A percentile compares a stretch with the other conserved stretches of the same genome.
These are phyloP conservation scores for Sporisorium iseilematis-ciliati DNA, from an alignment of 1,284 basidiomycete species.

Conservation along the genomic window DNA sequence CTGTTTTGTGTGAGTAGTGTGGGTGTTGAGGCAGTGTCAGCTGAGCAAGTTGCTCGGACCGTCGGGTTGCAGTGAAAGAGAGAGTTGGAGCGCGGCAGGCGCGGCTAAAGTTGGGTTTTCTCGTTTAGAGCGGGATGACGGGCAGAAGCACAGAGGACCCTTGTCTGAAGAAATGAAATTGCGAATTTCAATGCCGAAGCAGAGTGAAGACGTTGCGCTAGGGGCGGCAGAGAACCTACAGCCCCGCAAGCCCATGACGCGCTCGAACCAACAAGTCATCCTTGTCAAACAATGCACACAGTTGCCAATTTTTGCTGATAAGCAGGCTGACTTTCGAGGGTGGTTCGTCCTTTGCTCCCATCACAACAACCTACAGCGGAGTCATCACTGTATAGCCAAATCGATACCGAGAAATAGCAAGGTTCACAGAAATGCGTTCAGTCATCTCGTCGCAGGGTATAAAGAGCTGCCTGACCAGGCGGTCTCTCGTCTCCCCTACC, in stretches of 20 bases:
- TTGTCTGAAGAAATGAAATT: background rate
- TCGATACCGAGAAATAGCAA: too few relatives aligned
- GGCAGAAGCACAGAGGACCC: background rate
- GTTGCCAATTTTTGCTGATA: too few relatives aligned
- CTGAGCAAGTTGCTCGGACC: background rate
- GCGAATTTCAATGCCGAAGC: background rate
- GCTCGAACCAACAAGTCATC: background rate
- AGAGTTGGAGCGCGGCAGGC: background rate
- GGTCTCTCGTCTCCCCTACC: constrained; percentile 1
- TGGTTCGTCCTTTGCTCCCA: too few relatives aligned
- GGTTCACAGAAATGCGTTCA: constrained; percentile 15
- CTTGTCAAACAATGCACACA: too few relatives aligned
- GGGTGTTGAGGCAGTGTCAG: background rate
- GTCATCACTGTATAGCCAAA: too few relatives aligned
- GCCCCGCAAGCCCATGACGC: constrained; percentile 9
- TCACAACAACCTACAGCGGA: too few relatives aligned
- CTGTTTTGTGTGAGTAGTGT: background rate
- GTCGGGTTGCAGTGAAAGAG: too few relatives aligned
- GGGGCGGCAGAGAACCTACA: constrained; percentile 9
- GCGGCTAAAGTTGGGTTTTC: background rate
- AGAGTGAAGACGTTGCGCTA: background rate
- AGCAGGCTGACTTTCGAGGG: too few relatives aligned
- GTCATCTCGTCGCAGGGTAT: constrained; percentile 31
- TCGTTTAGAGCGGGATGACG: background rate
- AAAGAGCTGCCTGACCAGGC: constrained; percentile 24